Base-by-base conservation (phyloP, 495 filamentous ascomycete species). In the Oleoguttula mirabilis region DNA sequence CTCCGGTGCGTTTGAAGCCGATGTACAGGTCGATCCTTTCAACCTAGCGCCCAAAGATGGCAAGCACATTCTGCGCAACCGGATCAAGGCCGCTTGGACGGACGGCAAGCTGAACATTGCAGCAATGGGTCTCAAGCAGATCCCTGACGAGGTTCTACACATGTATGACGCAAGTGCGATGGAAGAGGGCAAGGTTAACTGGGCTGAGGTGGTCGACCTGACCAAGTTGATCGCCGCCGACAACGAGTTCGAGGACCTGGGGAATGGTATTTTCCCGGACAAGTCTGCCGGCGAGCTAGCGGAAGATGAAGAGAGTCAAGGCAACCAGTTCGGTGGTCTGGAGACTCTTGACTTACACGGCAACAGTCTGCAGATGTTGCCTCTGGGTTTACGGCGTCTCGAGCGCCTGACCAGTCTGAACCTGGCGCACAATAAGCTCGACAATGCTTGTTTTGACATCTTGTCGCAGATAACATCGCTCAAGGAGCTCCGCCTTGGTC, bases 191-290 rank as follows among this genome's bases (percentile, higher is more conserved):
- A 72, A 66, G 22, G 66, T 73, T 15, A 71, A 80, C 32, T 98
- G 90, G 90, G 88, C 86, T 21, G 88, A 96, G 61, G 80, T 80
- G 40, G 87, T 99, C 11, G 92, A 96, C 57, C 66, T 99, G n/a
- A 78, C 79, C 7, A 77, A 81, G 41, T 75, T 99, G 36, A 76
- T 88, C 50, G 87, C 82, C 23, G 88, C 90, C 10, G 88, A 95
- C 56, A 96, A 99, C 56, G 86, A 95, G 55, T 56, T 99, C 41
- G 73, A 80, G 51, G 63, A 69, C 24, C 69, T 99, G 21, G 64
- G 71, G 14, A 82, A 88, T 32, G 58, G 67, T 0, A 63, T 85
- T 10, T 92, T 94, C 56, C 87, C 87, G 0, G 84, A 92, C 48
- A 62, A 72, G 19, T 73, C 79, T 42, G 61, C 68, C 0, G 60